These are phyloP conservation scores for Lepidopterella palustris DNA, from an alignment of 495 filamentous ascomycete species.

Conservation along the genomic window DNA sequence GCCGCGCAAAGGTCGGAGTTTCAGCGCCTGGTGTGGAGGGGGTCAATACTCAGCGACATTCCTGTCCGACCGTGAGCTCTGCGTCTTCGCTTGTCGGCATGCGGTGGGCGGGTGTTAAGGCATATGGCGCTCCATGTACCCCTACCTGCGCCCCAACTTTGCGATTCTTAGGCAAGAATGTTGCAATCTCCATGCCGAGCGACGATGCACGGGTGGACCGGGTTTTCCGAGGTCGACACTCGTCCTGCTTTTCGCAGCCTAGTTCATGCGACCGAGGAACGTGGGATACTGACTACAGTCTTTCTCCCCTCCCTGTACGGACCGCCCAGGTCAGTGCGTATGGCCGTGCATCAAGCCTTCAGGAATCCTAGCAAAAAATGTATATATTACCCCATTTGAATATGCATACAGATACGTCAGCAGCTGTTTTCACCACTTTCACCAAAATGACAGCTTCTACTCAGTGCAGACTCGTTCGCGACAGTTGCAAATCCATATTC, in stretches of 20 bases:
- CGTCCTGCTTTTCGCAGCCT: not conserved
- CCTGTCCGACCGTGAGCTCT: not conserved
- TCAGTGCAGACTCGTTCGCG: no score
- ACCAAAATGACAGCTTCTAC: no score
- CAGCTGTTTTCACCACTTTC: no score
- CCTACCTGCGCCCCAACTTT: not conserved
- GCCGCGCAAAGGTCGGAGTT: not conserved
- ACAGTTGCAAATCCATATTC: no score
- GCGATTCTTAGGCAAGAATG: not conserved
- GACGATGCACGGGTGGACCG: not conserved
- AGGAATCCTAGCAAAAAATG: no score
- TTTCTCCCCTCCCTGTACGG: no score
- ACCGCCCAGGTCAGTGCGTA: no score
- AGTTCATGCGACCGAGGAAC: not conserved
- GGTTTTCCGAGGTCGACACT: not conserved
- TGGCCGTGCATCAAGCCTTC: no score
- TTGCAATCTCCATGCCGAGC: not conserved
- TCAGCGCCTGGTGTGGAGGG: not conserved
- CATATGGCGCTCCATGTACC: not conserved
- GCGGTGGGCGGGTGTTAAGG: not conserved
- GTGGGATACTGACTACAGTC: not conserved
- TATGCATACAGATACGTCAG: no score
- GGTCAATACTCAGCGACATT: not conserved
- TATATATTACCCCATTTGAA: no score
- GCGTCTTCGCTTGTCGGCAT: not conserved